A percentile compares a stretch with the other conserved stretches of the same genome.
Evolutionary conservation across 805 yeast genomes (phyloP).

Genomic region (Candida orba): DNA sequence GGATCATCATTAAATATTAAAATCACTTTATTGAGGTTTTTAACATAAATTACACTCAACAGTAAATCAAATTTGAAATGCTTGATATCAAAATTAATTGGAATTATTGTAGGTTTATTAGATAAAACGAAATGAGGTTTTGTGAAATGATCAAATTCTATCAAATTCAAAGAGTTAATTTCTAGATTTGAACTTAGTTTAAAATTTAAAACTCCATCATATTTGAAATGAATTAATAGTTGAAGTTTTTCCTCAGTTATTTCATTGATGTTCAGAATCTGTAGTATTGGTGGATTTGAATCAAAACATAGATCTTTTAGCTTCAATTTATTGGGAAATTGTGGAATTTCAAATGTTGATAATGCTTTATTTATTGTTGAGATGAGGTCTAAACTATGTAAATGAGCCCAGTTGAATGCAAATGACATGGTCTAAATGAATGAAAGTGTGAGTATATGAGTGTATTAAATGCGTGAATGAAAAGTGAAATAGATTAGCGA

Average conservation of each 20-base stretch:
- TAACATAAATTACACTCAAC: slow-evolving; percentile 17
- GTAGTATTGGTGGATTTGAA: slow-evolving; percentile 13
- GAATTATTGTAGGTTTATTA: slow-evolving; percentile 19
- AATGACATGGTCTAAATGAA: slow-evolving; percentile 22
- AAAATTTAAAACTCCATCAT: slow-evolving; percentile 16
- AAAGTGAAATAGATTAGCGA: neutral
- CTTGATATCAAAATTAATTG: slow-evolving; percentile 19
- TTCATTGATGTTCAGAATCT: slow-evolving; percentile 19
- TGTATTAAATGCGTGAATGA: neutral
- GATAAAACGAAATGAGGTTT: slow-evolving; percentile 20
- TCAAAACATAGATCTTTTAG: slow-evolving; percentile 15
- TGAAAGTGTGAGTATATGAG: too few relatives aligned
- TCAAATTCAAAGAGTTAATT: slow-evolving; percentile 19
- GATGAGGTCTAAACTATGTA: slow-evolving; percentile 17
- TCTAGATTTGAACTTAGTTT: slow-evolving; percentile 18
- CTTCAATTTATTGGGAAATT: slow-evolving; percentile 17
- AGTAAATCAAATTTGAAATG: slow-evolving; percentile 16
- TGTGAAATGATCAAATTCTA: slow-evolving; percentile 21
- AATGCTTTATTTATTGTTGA: slow-evolving; percentile 18
- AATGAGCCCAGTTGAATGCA: slow-evolving; percentile 19
- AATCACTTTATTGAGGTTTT: slow-evolving; percentile 14
- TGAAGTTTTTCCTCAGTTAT: slow-evolving; percentile 14
- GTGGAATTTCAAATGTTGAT: slow-evolving; percentile 11
- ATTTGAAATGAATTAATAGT: slow-evolving; percentile 19
- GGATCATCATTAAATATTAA: slow-evolving; percentile 23